Evolutionary conservation across 495 filamentous ascomycete species (phyloP).

Genomic region (Hypoxylon cercidicola): DNA sequence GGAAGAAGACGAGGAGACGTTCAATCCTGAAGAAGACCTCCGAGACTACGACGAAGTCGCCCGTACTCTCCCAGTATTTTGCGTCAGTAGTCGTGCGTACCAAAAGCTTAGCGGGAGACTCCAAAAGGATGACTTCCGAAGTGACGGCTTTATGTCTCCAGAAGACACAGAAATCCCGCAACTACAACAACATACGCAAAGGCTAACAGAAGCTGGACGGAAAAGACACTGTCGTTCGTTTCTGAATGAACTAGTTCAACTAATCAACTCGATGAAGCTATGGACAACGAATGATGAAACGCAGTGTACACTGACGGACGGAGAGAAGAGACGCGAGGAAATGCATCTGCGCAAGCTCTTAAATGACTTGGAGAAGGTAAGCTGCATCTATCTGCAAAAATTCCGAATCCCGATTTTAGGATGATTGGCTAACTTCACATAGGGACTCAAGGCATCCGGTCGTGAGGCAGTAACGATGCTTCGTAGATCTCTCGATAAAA

Average conservation of each 20-base stretch:
- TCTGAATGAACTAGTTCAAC: conserved; percentile 62
- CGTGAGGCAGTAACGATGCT: conserved; percentile 50
- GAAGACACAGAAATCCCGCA: conserved; percentile 65
- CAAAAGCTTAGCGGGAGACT: conserved; percentile 68
- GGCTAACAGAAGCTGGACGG: conserved; percentile 62
- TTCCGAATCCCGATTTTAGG: conserved; percentile 23
- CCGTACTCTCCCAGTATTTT: conserved; percentile 68
- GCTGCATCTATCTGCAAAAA: conserved; percentile 1
- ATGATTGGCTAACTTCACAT: conserved; percentile 6
- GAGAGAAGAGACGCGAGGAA: conserved; percentile 55
- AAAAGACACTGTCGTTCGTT: conserved; percentile 41
- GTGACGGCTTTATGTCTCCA: conserved; percentile 48
- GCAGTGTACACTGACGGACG: conserved; percentile 52
- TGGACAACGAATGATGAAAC: conserved; percentile 65
- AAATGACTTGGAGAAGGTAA: conserved; percentile 58
- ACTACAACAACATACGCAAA: conserved; percentile 68
- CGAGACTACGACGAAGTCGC: conserved; percentile 71
- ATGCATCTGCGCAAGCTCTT: conserved; percentile 55
- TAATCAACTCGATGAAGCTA: conserved; percentile 68
- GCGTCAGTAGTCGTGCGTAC: conserved; percentile 69
- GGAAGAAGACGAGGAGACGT: conserved; percentile 45
- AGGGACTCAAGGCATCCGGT: conserved; percentile 51
- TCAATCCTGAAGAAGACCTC: conserved; percentile 58
- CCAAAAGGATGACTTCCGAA: conserved; percentile 48
- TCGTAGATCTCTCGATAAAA: conserved; percentile 50